Base-by-base conservation (phyloP, 2,329 filamentous ascomycete genomes). In the Chaetomiaceae sp. region DNA sequence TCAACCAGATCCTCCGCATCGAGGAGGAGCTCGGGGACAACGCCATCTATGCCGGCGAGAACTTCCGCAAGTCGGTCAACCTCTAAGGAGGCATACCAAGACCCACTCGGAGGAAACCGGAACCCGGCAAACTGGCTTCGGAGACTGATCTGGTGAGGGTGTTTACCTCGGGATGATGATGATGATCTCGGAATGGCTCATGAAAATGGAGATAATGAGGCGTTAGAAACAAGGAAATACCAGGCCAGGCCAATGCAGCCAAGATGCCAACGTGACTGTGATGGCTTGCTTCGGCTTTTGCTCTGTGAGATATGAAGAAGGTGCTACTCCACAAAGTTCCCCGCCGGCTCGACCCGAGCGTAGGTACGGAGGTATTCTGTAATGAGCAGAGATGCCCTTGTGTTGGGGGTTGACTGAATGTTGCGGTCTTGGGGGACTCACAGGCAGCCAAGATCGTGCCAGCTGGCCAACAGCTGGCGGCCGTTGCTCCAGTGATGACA, bases 1-100 rank as follows among this genome's bases (percentile, higher is more conserved):
- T 99, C 72, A 99, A 99, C 88, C 94, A 99, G 83, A 96, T 99
- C 70, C 88, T 99, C 70, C 90, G 94, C 71, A 99, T 99, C 67
- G 94, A 99, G 84, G 94, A 99, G 81, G 94, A 99, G 83, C 87
- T 99, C 62, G 91, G 91, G 66, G 82, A 85, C 68, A 87, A 94
- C 68, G 94, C 92, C 65, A 71, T 97, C 76, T 99, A 92, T 72
- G 91, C 92, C 65, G 94, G 94, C 65, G 77, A 81, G 70, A 91
- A 90, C 71, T 99, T 97, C 89, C 88, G 92, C 79, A 91, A 77
- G 66, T 78, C 92, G 60, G 87, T 96, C 68, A 91, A 89, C 80
- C 75, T 96, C 76, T 95, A 89, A 84, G 73, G 49, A 34, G 8
- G 44, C 25, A 25, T 22, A 20, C 15, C 15, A 27, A 31, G 51